phyloP scores from a whole-genome alignment of 306 rosid species.

The Cicer judaicum region DNA sequence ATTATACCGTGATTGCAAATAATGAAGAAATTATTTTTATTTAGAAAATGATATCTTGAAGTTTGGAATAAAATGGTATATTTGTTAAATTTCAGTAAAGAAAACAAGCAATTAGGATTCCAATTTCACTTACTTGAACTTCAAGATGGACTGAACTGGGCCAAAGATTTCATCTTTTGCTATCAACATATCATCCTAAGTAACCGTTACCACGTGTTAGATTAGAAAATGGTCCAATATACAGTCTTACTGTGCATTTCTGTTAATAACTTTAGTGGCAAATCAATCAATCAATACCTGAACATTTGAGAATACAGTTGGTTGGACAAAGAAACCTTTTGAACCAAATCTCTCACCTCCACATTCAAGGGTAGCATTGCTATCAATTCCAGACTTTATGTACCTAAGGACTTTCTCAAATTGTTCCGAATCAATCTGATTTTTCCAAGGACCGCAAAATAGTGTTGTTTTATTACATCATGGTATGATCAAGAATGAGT shows the following conservation, averaged over 20 bases:
- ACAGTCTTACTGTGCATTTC: slow-evolving; percentile 4
- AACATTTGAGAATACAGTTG: slow-evolving; percentile 95
- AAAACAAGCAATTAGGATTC: background rate
- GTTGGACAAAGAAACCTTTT: slow-evolving; percentile 86
- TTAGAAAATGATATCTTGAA: background rate
- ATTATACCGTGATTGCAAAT: background rate
- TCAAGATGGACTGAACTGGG: slow-evolving; percentile 88
- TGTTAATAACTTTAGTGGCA: background rate
- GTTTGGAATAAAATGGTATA: background rate
- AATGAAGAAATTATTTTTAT: background rate
- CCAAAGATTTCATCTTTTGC: slow-evolving; percentile 97
- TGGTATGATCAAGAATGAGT: slow-evolving; percentile 25
- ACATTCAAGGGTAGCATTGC: slow-evolving; percentile 83
- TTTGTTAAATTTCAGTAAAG: background rate
- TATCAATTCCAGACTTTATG: slow-evolving; percentile 75
- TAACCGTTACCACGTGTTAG: slow-evolving; percentile 27
- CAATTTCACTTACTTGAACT: slow-evolving; percentile 76
- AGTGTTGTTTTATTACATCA: slow-evolving; percentile 22
- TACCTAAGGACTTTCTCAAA: slow-evolving; percentile 77
- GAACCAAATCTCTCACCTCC: slow-evolving; percentile 85
- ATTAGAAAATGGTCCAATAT: slow-evolving; percentile 35
- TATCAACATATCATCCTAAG: slow-evolving; percentile 86
- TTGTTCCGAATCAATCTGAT: slow-evolving; percentile 76
- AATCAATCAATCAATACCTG: slow-evolving; percentile 53
- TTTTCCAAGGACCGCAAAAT: slow-evolving; percentile 29